phyloP scores from a whole-genome alignment of 352 stramenopile genomes.

The Globisporangium radiosum region DNA sequence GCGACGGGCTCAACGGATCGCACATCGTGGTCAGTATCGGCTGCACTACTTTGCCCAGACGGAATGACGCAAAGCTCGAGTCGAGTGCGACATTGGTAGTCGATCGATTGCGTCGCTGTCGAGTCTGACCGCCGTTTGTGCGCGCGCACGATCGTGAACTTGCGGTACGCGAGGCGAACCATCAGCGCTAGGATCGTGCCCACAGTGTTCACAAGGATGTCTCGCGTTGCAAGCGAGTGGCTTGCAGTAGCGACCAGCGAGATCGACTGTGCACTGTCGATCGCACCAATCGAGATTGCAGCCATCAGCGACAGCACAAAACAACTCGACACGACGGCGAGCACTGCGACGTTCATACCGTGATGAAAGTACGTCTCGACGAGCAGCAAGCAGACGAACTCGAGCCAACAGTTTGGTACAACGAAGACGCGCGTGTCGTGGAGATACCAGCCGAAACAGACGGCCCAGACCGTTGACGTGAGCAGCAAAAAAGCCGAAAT shows the following conservation, averaged over 20 bases:
- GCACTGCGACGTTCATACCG: not conserved
- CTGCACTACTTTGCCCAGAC: no score
- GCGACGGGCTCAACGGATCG: no score
- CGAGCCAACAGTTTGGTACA: conserved; percentile 8
- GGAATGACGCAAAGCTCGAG: not conserved
- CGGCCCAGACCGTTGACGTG: conserved; percentile 2
- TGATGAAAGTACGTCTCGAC: conserved; percentile 10
- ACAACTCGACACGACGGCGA: conserved; percentile 1
- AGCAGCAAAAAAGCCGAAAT: conserved; percentile 9
- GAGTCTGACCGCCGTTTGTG: not conserved
- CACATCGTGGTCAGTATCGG: no score
- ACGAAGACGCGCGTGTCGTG: conserved; percentile 3
- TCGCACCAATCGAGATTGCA: not conserved
- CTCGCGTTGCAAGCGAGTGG: conserved; percentile 4
- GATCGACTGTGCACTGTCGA: conserved; percentile 1
- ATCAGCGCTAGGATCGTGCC: conserved; percentile 10
- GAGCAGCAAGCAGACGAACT: conserved; percentile 9
- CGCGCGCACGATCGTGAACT: not conserved
- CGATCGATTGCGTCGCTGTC: conserved; percentile 9
- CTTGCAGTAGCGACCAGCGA: not conserved
- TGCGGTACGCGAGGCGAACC: conserved; percentile 7
- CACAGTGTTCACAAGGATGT: conserved; percentile 10
- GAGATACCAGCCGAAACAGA: conserved; percentile 3
- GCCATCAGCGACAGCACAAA: conserved; percentile 4
- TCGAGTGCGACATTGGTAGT: conserved; percentile 6